Base-by-base conservation (phyloP, 495 filamentous ascomycete species). In the Aspergillus mulundensis region DNA sequence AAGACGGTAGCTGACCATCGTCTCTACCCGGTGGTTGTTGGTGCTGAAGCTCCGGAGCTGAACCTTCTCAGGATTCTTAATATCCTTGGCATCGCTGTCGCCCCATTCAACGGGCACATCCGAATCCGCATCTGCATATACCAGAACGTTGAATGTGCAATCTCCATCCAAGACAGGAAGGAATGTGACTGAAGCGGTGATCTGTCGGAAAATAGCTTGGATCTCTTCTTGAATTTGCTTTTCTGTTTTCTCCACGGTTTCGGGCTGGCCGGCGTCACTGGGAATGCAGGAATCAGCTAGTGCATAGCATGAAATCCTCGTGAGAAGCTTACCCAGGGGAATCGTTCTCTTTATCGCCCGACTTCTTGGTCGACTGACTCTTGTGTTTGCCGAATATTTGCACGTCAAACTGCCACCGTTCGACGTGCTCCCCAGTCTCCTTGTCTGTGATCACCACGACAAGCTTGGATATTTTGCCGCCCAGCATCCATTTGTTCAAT, bases 71-170 rank as follows among this genome's bases (percentile, higher is more conserved):
- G 89, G 93, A 63, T 93, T 90, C 67, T 86, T 87, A 63, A 98
- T 96, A 78, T 98, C 94, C 76, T 96, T 97, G 45, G 95, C 92
- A 67, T 98, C 94, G 64, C 90, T 95, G 74, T 98, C 94, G 32
- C 94, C 94, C 94, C 94, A 98, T 71, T 98, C 95, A 55, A 98
- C 87, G 6, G 94, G 94, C 15, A 98, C 94, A 21, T 98, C 94
- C 20, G 88, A 93, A 70, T 96, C 91, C 7, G 91, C 94, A 66
- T 97, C 94, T 36, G 94, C 95, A 66, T 98, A 98, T 4, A 98
- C 94, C 21, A 98, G 80, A 19, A 98, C 93, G 68, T 98, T 98
- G 80, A 98, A 98, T 12, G 95, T 97, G 80, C 93, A 98, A 63
- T 93, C 85, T 25, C 91, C 90, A 42, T 88, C 86, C 3, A 98